Conservation (phyloP, 768 basidiomycete genomes). For the Mycena indigotica region DNA sequence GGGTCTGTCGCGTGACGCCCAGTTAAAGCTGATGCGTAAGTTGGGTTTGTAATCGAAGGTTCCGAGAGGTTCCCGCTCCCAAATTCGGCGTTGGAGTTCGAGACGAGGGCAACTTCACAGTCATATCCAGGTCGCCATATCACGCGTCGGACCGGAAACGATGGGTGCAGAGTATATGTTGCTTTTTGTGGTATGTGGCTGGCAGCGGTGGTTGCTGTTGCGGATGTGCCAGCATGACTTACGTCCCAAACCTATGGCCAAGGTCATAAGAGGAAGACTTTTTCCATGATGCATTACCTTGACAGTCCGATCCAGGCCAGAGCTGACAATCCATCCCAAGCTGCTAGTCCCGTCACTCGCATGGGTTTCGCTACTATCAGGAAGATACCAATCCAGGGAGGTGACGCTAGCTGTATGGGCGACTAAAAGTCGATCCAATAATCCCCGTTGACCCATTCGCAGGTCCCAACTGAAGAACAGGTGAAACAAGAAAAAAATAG, state of each 20-base stretch:
- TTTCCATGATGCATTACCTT: slow-evolving; percentile 50
- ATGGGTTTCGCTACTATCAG: slow-evolving; percentile 22
- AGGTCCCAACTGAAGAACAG: slow-evolving; percentile 68
- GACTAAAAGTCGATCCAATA: slow-evolving; percentile 69
- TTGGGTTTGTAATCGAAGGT: slow-evolving; percentile 19
- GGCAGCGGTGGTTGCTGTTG: slow-evolving; percentile 34
- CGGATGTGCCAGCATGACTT: slow-evolving; percentile 40
- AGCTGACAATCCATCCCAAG: slow-evolving; percentile 78
- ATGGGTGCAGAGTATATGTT: slow-evolving; percentile 71
- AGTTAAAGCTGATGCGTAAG: slow-evolving; percentile 14
- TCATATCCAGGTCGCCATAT: slow-evolving; percentile 78
- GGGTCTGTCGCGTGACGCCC: slow-evolving; percentile 1
- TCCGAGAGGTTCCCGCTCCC: slow-evolving; percentile 31
- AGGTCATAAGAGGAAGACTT: slow-evolving; percentile 3
- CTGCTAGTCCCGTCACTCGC: slow-evolving; percentile 34
- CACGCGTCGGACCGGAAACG: slow-evolving; percentile 73
- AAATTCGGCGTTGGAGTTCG: slow-evolving; percentile 60
- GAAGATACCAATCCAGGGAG: slow-evolving; percentile 69
- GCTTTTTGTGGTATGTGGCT: slow-evolving; percentile 64
- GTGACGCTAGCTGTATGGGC: slow-evolving; percentile 76
- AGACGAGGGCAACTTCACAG: slow-evolving; percentile 74
- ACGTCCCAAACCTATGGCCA: slow-evolving; percentile 70
- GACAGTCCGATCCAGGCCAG: slow-evolving; percentile 76
- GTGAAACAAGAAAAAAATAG: background rate
- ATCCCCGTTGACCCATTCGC: slow-evolving; percentile 73